These are phyloP conservation scores for Pythium plurisporium DNA, from an alignment of 352 stramenopile genomes.

Conservation along the genomic window DNA sequence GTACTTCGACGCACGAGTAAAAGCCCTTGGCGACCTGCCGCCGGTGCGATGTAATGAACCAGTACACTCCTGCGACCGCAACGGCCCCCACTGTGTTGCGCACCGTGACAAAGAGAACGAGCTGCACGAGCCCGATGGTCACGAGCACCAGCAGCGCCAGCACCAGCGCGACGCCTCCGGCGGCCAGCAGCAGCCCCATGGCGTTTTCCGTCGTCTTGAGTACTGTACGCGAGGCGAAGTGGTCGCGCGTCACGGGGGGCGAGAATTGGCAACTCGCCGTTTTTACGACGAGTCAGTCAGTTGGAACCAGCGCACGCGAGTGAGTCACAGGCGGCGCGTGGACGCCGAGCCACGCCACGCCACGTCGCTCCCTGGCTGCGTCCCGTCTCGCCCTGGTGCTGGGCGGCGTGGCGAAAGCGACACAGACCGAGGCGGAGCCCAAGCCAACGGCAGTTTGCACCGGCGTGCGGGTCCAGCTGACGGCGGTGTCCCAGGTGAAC, in stretches of 20 bases:
- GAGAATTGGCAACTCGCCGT: neutral
- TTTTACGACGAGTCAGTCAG: conserved; percentile 16
- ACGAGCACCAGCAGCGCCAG: conserved; percentile 22
- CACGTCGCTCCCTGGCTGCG: neutral
- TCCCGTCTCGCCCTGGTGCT: too few relatives aligned
- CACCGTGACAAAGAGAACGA: conserved; percentile 30
- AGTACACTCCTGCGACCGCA: conserved; percentile 8
- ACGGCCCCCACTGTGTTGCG: conserved; percentile 20
- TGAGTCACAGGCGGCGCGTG: too few relatives aligned
- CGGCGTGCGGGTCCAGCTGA: neutral
- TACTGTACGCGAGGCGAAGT: neutral
- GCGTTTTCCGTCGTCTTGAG: neutral
- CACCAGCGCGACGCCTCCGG: conserved; percentile 15
- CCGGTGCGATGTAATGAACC: conserved; percentile 22
- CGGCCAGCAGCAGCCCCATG: conserved; percentile 32
- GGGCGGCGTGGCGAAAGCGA: conserved; percentile 7
- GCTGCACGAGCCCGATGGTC: conserved; percentile 25
- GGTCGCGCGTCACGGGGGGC: neutral
- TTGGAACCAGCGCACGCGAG: conserved; percentile 8
- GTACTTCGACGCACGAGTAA: conserved; percentile 42
- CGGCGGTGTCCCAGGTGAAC: conserved; percentile 11
- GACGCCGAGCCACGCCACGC: neutral
- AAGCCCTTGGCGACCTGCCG: conserved; percentile 34
- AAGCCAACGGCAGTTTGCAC: too few relatives aligned
- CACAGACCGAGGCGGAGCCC: conserved; percentile 4